Evolutionary conservation across 495 filamentous ascomycete species (phyloP).

Genomic region (Lindgomyces ingoldianus): DNA sequence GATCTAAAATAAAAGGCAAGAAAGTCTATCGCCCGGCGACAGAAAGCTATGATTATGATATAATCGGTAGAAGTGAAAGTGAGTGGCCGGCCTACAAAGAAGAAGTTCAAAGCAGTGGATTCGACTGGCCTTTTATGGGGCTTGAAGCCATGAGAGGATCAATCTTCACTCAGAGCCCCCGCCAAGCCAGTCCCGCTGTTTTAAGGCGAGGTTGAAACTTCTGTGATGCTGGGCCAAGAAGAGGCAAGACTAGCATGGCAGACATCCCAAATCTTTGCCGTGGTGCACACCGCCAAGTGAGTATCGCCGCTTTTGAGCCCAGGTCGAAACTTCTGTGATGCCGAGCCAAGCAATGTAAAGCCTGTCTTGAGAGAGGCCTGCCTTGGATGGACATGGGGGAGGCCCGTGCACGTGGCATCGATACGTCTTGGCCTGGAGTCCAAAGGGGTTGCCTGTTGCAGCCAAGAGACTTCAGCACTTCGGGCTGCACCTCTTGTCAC

Average conservation of each 20-base stretch:
- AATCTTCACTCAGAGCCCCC: not conserved
- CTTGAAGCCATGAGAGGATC: not conserved
- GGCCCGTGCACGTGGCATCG: conserved; percentile 5
- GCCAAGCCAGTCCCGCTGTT: conserved; percentile 34
- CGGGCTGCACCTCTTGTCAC: not conserved
- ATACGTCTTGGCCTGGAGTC: not conserved
- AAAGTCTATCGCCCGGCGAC: conserved; percentile 35
- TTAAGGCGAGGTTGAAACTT: conserved; percentile 36
- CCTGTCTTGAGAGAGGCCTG: conserved; percentile 3
- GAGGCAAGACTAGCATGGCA: conserved; percentile 5
- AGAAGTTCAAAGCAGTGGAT: conserved; percentile 8
- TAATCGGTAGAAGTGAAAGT: conserved; percentile 32
- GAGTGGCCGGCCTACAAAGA: conserved; percentile 31
- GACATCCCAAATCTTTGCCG: not conserved
- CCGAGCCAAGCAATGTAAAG: conserved; percentile 26
- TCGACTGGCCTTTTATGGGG: conserved; percentile 17
- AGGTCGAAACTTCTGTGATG: conserved; percentile 31
- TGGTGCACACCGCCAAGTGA: conserved; percentile 14
- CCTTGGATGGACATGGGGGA: not conserved
- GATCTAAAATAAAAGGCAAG: conserved; percentile 22
- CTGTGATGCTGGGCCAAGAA: conserved; percentile 37
- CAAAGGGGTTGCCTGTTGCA: conserved; percentile 18
- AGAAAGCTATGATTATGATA: conserved; percentile 22
- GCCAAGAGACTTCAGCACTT: conserved; percentile 10
- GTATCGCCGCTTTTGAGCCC: conserved; percentile 22